Percentiles rank a stretch among this genome's conserved stretches.
Conservation (phyloP, 495 filamentous ascomycete genomes). For the Podospora anserina region DNA sequence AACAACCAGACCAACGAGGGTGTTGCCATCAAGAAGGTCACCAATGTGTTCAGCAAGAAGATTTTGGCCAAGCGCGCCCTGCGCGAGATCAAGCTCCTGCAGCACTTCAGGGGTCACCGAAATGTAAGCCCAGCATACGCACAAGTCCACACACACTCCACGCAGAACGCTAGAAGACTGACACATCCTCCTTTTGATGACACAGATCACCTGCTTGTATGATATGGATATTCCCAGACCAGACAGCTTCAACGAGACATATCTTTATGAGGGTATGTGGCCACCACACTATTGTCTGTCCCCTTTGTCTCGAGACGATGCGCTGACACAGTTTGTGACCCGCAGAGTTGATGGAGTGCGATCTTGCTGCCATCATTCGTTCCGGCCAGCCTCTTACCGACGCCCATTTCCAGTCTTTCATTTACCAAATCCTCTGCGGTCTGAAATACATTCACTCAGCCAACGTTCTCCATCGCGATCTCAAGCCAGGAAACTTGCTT, state of each 20-base stretch:
- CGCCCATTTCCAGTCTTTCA: slow-evolving; percentile 93
- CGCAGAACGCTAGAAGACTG: slow-evolving; percentile 9
- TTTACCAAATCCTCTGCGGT: slow-evolving; percentile 92
- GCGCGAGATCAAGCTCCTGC: slow-evolving; percentile 96
- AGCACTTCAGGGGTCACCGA: slow-evolving; percentile 85
- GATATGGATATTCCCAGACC: slow-evolving; percentile 99
- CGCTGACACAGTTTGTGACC: slow-evolving; percentile 19
- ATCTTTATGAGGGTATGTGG: slow-evolving; percentile 87
- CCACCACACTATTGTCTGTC: not conserved
- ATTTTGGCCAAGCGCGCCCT: slow-evolving; percentile 96
- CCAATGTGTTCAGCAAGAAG: slow-evolving; percentile 99
- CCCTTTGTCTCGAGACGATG: not conserved
- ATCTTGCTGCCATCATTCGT: slow-evolving; percentile 95
- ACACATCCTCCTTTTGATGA: slow-evolving; percentile 6
- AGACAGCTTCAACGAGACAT: slow-evolving; percentile 98
- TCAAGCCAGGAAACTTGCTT: slow-evolving; percentile 95
- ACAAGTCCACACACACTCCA: not conserved
- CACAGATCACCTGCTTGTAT: slow-evolving; percentile 94
- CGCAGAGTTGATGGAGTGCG: slow-evolving; percentile 97
- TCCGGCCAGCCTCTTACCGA: slow-evolving; percentile 95
- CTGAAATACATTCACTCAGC: slow-evolving; percentile 99
- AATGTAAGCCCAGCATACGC: slow-evolving; percentile 43
- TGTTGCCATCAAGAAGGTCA: slow-evolving; percentile 99
- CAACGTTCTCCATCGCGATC: slow-evolving; percentile 91
- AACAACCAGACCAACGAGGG: slow-evolving; percentile 89